These are phyloP conservation scores for Noccaea bulbosa DNA, from an alignment of 345 rosid species.

Conservation along the genomic window DNA sequence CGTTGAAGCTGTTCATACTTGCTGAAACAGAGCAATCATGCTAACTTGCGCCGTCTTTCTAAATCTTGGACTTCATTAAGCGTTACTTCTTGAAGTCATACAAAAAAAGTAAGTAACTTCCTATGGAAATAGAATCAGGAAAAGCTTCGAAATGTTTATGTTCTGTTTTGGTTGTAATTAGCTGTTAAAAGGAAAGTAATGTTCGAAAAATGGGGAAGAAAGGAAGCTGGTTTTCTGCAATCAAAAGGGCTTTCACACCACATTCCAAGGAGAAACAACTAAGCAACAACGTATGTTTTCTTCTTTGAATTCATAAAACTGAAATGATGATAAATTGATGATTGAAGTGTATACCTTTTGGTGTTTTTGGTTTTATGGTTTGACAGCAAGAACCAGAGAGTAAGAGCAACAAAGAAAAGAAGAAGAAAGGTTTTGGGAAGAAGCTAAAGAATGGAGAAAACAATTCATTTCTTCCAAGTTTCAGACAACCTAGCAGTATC, in stretches of 20 bases:
- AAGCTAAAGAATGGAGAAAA: slow-evolving; percentile 67
- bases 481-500: slow-evolving; percentile 87
- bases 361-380: slow-evolving; percentile 21
- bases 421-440: slow-evolving; percentile 70
- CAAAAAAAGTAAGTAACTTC: neutral
- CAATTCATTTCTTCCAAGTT: slow-evolving; percentile 79
- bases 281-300: slow-evolving; percentile 58
- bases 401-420: slow-evolving; percentile 69
- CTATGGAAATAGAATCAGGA: slow-evolving; percentile 5
- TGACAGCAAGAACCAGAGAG: slow-evolving; percentile 59
- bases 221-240: slow-evolving; percentile 94
- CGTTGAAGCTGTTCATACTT: slow-evolving; percentile 4
- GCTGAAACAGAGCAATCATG: slow-evolving; percentile 27
- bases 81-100: too few relatives aligned
- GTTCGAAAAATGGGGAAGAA: slow-evolving; percentile 87
- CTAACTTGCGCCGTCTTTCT: slow-evolving; percentile 12
- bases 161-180: slow-evolving; percentile 29
- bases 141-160: slow-evolving; percentile 15
- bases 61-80: neutral
- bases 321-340: neutral
- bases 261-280: slow-evolving; percentile 71
- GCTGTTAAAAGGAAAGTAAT: slow-evolving; percentile 57
- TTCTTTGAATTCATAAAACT: slow-evolving; percentile 8
- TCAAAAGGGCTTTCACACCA: slow-evolving; percentile 77
- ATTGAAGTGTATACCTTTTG: slow-evolving; percentile 13